Evolutionary conservation across 208 protist genomes (phyloP), one percentile per base, ranked within the genome.

Genomic region (Acanthamoeba sp.): DNA sequence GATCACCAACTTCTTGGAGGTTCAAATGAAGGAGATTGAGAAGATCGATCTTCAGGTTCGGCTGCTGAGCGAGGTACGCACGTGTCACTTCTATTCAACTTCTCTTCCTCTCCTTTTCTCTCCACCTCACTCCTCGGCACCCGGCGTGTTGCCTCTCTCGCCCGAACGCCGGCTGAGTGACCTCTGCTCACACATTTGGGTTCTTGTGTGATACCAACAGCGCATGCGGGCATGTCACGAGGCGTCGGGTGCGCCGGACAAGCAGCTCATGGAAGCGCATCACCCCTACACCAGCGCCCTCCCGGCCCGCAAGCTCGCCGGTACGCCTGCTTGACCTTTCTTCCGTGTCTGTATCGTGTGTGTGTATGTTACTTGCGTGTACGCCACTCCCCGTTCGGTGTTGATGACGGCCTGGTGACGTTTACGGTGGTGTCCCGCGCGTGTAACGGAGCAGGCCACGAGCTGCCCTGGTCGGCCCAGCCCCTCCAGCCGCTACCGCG

Each of bases 21-120:
- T 93, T 71, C 88, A 93, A 93, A 93, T 57, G 55, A 78, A 62
- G 66, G 88, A 93, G 34, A 93, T 93, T 45, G 88, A 93, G 32
- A 93, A 45, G 40, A 80, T 78, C 18, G 88, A 73, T 45, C 24
- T 93, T 14, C 88, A 78, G n/a, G 34, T 93, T 32, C 57, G 88
- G 80, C 50, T 52, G 12, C 40, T 93, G 1, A 40, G 42, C 27
- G 62, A 93, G 57, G 88, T 93, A 57, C 88, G 24, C 32, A 34
- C 12, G 1, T 64, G 9, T 48, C 16, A 1, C 32, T 36, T 42
- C 9, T 1, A 24, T 38, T 50, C 29, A 9, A 36, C 42, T 42
- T 82, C 29, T 14, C 14, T 55, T 57, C 29, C 50, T 69, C 5
- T 64, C 12, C 52, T 42, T 27, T 91, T 64, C 55, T 91, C 16